Percentiles rank a stretch among this genome's conserved stretches.
Conservation (phyloP, 75 land plant genomes). For the Gnetum montanum region DNA sequence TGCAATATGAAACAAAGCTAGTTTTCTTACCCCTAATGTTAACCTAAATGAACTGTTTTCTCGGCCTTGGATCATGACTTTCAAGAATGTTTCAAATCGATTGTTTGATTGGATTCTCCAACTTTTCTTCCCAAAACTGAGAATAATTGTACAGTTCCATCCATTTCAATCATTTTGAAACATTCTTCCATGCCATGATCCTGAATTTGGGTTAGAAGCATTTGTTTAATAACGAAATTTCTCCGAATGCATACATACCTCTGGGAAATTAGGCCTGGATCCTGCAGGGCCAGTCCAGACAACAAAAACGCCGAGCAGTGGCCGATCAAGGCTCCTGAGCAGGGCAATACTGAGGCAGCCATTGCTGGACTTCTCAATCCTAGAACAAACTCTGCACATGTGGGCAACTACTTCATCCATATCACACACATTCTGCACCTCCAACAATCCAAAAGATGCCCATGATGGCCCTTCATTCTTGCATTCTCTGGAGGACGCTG, state of each 20-base stretch:
- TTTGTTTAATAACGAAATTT: neutral
- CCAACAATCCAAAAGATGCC: neutral
- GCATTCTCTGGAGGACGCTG: too few relatives aligned
- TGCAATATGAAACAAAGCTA: neutral
- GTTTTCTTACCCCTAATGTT: neutral
- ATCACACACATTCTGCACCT: neutral
- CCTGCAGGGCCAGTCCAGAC: neutral
- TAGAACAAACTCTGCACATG: neutral
- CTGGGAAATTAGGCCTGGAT: neutral
- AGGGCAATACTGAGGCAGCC: neutral
- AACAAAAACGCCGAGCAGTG: neutral
- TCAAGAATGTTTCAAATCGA: too few relatives aligned
- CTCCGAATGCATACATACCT: neutral
- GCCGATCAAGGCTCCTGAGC: neutral
- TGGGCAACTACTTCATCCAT: neutral
- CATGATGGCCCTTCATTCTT: neutral
- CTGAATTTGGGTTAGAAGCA: too few relatives aligned
- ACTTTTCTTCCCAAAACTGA: too few relatives aligned
- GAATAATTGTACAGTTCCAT: too few relatives aligned
- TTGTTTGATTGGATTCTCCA: too few relatives aligned
- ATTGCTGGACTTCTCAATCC: neutral
- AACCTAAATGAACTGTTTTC: neutral
- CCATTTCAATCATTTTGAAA: too few relatives aligned
- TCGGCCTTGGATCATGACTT: neutral
- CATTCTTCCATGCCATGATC: neutral